Evolutionary conservation across 352 stramenopile genomes (phyloP).

Genomic region (Plasmopara muralis): DNA sequence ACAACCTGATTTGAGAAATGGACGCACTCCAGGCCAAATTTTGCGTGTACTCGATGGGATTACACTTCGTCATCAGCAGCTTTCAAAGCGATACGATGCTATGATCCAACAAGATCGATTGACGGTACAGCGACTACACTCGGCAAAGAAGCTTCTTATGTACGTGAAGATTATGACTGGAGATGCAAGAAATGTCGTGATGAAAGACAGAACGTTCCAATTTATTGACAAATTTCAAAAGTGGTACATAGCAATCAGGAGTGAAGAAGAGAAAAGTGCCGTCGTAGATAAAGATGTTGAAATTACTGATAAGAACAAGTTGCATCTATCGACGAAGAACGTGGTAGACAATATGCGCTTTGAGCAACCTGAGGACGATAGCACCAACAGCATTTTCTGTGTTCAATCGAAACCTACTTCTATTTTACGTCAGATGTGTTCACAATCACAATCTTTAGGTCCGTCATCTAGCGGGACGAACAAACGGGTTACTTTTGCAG

Average conservation of each 20-base stretch:
- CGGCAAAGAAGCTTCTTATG: slow-evolving; percentile 57
- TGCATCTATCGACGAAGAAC: slow-evolving; percentile 15
- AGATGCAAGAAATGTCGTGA: slow-evolving; percentile 26
- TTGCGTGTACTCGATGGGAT: slow-evolving; percentile 44
- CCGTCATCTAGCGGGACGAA: slow-evolving; percentile 3
- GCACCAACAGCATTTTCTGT: slow-evolving; percentile 3
- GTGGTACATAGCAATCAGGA: slow-evolving; percentile 36
- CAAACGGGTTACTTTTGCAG: slow-evolving; percentile 26
- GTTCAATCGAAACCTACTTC: neutral
- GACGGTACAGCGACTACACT: slow-evolving; percentile 39
- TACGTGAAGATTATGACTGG: slow-evolving; percentile 45
- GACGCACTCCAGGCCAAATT: slow-evolving; percentile 38
- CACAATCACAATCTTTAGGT: neutral
- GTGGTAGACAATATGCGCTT: slow-evolving; percentile 23
- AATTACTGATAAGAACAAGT: slow-evolving; percentile 6
- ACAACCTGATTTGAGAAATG: slow-evolving; percentile 28
- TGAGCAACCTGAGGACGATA: slow-evolving; percentile 7
- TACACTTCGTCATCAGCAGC: slow-evolving; percentile 19
- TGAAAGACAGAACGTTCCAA: slow-evolving; percentile 38
- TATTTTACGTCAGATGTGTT: slow-evolving; percentile 13
- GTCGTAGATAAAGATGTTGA: slow-evolving; percentile 7
- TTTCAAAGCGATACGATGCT: slow-evolving; percentile 33
- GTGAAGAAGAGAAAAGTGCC: neutral
- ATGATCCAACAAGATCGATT: slow-evolving; percentile 33
- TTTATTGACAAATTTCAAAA: slow-evolving; percentile 46